phyloP scores from a whole-genome alignment of 2,329 filamentous ascomycete genomes.

The Bipolaris sorokiniana region DNA sequence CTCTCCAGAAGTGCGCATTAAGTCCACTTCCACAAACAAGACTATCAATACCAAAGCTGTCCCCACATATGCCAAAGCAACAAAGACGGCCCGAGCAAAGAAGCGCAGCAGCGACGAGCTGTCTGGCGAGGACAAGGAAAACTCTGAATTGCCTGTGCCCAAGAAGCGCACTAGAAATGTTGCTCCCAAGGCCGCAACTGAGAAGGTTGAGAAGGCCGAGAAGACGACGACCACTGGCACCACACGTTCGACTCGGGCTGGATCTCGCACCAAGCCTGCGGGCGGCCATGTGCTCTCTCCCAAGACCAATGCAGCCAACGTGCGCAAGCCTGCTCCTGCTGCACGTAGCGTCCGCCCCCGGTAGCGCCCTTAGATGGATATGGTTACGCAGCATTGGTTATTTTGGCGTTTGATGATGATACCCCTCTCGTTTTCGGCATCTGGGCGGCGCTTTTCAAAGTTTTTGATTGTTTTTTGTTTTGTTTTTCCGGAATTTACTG shows the following conservation, averaged over 20 bases:
- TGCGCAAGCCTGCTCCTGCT: conserved; percentile 26
- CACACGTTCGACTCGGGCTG: conserved; percentile 31
- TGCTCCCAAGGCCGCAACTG: conserved; percentile 13
- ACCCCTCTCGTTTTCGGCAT: conserved; percentile 13
- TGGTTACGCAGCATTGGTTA: conserved; percentile 16
- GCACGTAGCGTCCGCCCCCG: conserved; percentile 26
- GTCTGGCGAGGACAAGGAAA: conserved; percentile 40
- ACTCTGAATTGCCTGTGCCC: conserved; percentile 28
- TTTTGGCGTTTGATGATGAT: conserved; percentile 22
- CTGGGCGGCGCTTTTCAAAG: conserved; percentile 15
- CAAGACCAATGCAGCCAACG: conserved; percentile 29
- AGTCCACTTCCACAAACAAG: conserved; percentile 9
- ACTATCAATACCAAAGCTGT: conserved; percentile 25
- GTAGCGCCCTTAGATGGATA: conserved; percentile 25
- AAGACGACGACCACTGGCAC: conserved; percentile 14
- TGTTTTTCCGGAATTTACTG: neutral
- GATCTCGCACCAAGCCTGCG: conserved; percentile 29
- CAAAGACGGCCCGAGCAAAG: conserved; percentile 24
- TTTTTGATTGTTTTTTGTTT: conserved; percentile 1
- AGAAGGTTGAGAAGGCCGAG: neutral
- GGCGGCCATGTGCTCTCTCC: conserved; percentile 29
- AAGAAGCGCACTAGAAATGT: conserved; percentile 29
- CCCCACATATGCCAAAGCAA: conserved; percentile 9
- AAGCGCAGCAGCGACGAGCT: conserved; percentile 39
- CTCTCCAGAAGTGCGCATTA: conserved; percentile 12